Evolutionary conservation across 176 grass and related monocot species (phyloP).

Genomic region (Rhipidocladum racemiflorum): DNA sequence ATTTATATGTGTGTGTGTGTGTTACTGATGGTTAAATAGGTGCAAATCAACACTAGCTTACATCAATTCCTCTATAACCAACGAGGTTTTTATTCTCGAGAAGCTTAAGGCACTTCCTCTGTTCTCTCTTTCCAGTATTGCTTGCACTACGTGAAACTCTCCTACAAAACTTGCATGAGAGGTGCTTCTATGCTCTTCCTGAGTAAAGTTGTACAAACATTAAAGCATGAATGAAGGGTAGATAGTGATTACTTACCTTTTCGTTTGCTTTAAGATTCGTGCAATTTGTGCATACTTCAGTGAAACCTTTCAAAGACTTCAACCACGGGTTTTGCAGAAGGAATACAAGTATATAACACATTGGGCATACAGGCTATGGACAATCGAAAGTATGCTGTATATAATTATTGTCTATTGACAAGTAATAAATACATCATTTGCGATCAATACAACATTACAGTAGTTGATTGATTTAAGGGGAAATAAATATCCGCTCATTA

Average conservation of each 20-base stretch:
- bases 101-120: background rate
- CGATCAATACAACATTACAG: slow-evolving; percentile 19
- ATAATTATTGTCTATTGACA: slow-evolving; percentile 62
- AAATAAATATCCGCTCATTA: slow-evolving; percentile 25
- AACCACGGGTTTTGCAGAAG: background rate
- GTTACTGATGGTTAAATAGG: background rate
- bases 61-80: background rate
- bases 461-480: slow-evolving; percentile 14
- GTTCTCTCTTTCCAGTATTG: background rate
- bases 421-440: slow-evolving; percentile 40
- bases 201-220: no score
- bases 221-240: no score
- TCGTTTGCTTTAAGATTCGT: no score
- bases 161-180: background rate
- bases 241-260: no score
- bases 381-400: slow-evolving; percentile 28
- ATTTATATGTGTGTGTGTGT: background rate
- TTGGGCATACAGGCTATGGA: background rate
- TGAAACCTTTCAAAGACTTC: background rate
- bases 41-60: background rate
- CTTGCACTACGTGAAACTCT: background rate
- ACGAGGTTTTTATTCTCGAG: background rate
- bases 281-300: background rate
- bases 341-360: background rate
- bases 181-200: no score